Percentiles rank a stretch among this genome's conserved stretches.
These are phyloP conservation scores for Anethum foeniculum DNA, from an alignment of 140 eudicot genomes.

Conservation along the genomic window DNA sequence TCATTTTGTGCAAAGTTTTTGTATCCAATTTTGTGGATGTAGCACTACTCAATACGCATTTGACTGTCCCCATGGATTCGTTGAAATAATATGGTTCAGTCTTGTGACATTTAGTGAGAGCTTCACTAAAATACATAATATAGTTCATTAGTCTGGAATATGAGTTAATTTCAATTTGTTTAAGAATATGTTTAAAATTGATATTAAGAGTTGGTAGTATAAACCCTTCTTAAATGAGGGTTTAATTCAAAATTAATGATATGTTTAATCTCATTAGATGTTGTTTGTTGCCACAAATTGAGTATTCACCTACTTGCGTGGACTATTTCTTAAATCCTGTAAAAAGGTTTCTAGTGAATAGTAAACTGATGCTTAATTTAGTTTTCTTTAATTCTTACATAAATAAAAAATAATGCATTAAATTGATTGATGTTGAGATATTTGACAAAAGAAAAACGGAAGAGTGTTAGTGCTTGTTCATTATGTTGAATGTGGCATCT, in stretches of 20 bases:
- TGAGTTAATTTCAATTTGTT: background rate
- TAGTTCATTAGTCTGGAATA: background rate
- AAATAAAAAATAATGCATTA: background rate
- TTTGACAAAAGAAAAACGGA: background rate
- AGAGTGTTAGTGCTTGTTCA: background rate
- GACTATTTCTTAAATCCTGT: background rate
- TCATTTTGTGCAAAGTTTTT: too few species aligned
- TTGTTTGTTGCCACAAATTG: background rate
- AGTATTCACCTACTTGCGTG: background rate
- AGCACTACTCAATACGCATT: too few species aligned
- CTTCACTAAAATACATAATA: background rate
- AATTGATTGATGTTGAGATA: background rate
- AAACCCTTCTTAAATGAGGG: background rate
- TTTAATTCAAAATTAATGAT: too few species aligned
- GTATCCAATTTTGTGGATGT: too few species aligned
- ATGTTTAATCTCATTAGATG: background rate
- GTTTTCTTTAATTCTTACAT: background rate
- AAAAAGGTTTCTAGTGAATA: background rate
- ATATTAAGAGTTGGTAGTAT: background rate
- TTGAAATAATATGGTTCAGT: background rate
- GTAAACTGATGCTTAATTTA: background rate
- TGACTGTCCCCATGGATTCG: too few species aligned
- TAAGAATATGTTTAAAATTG: background rate
- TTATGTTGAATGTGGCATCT: constrained; percentile 15
- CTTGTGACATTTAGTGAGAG: background rate